A percentile compares a stretch with the other conserved stretches of the same genome.
These are phyloP conservation scores for Hypoxylon perforatum DNA, from an alignment of 495 filamentous ascomycete genomes.

Conservation along the genomic window DNA sequence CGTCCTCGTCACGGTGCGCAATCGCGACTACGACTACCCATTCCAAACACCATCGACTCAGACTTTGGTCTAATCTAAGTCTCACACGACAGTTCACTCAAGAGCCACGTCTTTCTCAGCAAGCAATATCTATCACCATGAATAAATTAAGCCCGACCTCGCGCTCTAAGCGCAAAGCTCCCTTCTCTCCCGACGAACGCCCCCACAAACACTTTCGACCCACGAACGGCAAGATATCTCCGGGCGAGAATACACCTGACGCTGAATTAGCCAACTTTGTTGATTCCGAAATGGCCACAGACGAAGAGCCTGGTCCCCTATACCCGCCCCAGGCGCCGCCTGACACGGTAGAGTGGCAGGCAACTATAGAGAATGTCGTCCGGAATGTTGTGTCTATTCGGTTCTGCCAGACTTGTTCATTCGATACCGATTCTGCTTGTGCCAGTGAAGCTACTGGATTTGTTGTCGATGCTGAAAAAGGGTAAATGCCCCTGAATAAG, in stretches of 20 bases:
- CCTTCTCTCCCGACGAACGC: constrained; percentile 50
- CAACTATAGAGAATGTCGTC: constrained; percentile 92
- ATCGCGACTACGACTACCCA: background rate
- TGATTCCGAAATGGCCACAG: constrained; percentile 48
- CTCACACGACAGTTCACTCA: constrained; percentile 21
- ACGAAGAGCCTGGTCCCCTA: constrained; percentile 50
- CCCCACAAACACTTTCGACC: constrained; percentile 62
- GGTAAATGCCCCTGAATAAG: constrained; percentile 61
- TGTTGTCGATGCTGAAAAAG: constrained; percentile 94
- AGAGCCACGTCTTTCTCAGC: constrained; percentile 11
- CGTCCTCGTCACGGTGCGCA: constrained; percentile 9
- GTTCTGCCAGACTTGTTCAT: constrained; percentile 98
- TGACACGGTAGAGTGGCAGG: constrained; percentile 96
- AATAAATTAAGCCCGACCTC: constrained; percentile 52
- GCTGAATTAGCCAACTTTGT: constrained; percentile 40
- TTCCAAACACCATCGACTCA: background rate
- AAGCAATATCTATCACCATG: constrained; percentile 45
- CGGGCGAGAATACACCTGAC: constrained; percentile 61
- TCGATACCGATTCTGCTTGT: constrained; percentile 93
- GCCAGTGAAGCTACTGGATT: constrained; percentile 97
- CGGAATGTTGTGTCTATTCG: constrained; percentile 95
- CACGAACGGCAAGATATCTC: constrained; percentile 57
- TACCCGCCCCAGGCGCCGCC: constrained; percentile 64
- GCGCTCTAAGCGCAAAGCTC: constrained; percentile 63
- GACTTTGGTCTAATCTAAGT: background rate